Evolutionary conservation across 176 grass and related monocot genomes (phyloP).

Genomic region (Oryza glumipatula): DNA sequence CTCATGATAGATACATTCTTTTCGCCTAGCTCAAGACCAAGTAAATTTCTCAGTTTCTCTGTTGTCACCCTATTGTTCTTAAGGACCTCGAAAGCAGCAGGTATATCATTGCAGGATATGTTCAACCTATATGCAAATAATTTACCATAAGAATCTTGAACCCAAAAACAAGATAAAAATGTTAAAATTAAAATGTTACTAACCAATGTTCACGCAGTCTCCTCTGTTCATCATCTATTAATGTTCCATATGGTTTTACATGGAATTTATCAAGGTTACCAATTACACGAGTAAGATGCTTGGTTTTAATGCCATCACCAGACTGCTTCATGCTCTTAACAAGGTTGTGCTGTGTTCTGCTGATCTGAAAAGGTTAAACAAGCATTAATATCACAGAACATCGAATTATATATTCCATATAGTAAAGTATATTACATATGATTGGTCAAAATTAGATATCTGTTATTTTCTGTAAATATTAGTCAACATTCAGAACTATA

Average conservation of each 20-base stretch:
- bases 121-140: constrained; percentile 47
- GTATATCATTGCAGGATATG: constrained; percentile 52
- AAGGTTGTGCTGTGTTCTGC: constrained; percentile 55
- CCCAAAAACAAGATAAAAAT: neutral
- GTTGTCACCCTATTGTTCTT: constrained; percentile 34
- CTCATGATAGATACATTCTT: constrained; percentile 41
- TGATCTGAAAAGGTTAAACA: constrained; percentile 52
- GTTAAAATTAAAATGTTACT: constrained; percentile 30
- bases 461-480: neutral
- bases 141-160: constrained; percentile 27
- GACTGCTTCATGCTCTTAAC: constrained; percentile 64
- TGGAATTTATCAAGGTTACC: constrained; percentile 59
- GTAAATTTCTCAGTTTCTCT: constrained; percentile 39
- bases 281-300: constrained; percentile 53
- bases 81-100: constrained; percentile 34
- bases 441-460: neutral
- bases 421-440: neutral
- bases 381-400: neutral
- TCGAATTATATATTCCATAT: neutral
- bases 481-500: neutral
- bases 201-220: constrained; percentile 54
- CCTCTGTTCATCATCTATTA: constrained; percentile 52
- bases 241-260: constrained; percentile 50
- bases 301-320: constrained; percentile 61
- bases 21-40: constrained; percentile 47